phyloP scores from a whole-genome alignment of 2,329 filamentous ascomycete genomes.

The Xylariaceae sp. region DNA sequence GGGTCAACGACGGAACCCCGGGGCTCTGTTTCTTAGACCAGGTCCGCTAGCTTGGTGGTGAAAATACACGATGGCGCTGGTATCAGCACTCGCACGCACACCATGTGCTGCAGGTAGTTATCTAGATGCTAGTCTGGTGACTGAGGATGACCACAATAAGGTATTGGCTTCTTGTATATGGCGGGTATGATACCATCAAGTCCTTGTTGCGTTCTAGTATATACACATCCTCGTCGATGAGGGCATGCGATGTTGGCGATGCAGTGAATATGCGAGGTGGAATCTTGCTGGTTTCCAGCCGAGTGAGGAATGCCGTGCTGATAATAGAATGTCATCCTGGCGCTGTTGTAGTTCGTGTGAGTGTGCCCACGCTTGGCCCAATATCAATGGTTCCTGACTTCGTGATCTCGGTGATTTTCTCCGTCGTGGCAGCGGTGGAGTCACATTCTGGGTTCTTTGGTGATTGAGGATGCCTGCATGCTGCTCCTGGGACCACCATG shows the following conservation, averaged over 20 bases:
- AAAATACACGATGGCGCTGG: slow-evolving; percentile 3
- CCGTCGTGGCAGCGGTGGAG: not conserved
- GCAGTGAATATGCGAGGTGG: slow-evolving; percentile 11
- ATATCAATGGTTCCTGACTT: slow-evolving; percentile 3
- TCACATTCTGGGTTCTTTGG: not conserved
- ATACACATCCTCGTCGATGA: not conserved
- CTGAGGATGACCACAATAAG: slow-evolving; percentile 3
- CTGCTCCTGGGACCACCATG: slow-evolving; percentile 1
- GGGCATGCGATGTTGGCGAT: slow-evolving; percentile 2
- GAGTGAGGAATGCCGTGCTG: not conserved
- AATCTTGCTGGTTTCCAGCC: slow-evolving; percentile 3
- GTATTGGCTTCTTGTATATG: slow-evolving; percentile 20
- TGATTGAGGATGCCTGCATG: slow-evolving; percentile 4
- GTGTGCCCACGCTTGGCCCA: slow-evolving; percentile 3
- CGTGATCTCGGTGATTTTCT: not conserved
- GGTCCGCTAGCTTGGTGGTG: too few species aligned
- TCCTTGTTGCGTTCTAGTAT: slow-evolving; percentile 8
- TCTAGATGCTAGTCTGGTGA: slow-evolving; percentile 10
- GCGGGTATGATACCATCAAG: slow-evolving; percentile 6
- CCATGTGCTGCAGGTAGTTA: slow-evolving; percentile 16
- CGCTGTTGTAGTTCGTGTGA: slow-evolving; percentile 8
- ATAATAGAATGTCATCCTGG: slow-evolving; percentile 6
- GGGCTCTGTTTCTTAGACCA: too few species aligned
- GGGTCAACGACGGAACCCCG: too few species aligned
- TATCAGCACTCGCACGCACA: slow-evolving; percentile 24